phyloP scores from a whole-genome alignment of 2,329 filamentous ascomycete genomes.

The Elsinoe australis region DNA sequence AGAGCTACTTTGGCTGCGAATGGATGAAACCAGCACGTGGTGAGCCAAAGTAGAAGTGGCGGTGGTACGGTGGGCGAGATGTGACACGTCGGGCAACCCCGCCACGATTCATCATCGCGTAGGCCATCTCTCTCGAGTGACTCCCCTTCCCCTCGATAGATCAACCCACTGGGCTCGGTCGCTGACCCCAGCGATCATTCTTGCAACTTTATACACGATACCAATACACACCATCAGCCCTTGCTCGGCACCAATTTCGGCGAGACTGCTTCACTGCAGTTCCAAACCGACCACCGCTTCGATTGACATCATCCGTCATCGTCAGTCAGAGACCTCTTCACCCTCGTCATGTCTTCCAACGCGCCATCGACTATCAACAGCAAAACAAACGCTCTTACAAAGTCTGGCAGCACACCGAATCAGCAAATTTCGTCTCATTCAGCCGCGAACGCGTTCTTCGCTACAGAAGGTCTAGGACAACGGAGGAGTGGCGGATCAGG shows the following conservation, averaged over 20 bases:
- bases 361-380: constrained; percentile 30
- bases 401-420: constrained; percentile 32
- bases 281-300: constrained; percentile 11
- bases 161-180: constrained; percentile 5
- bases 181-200: constrained; percentile 12
- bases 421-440: constrained; percentile 38
- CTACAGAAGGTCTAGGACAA: constrained; percentile 38
- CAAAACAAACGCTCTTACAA: constrained; percentile 34
- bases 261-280: constrained; percentile 10
- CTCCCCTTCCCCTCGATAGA: constrained; percentile 2
- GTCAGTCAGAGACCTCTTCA: constrained; percentile 8
- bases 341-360: constrained; percentile 39
- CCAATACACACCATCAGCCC: not conserved
- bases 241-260: constrained; percentile 9
- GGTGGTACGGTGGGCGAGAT: too few species aligned
- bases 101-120: constrained; percentile 3
- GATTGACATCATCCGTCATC: constrained; percentile 18
- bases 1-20: too few species aligned
- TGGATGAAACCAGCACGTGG: too few species aligned
- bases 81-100: not conserved
- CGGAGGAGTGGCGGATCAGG: constrained; percentile 35
- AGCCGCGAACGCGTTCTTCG: constrained; percentile 38
- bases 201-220: not conserved
- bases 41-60: too few species aligned
- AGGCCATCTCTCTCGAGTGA: constrained; percentile 13